Conservation (phyloP, 768 basidiomycete species). For the Rhizopogon sp. region DNA sequence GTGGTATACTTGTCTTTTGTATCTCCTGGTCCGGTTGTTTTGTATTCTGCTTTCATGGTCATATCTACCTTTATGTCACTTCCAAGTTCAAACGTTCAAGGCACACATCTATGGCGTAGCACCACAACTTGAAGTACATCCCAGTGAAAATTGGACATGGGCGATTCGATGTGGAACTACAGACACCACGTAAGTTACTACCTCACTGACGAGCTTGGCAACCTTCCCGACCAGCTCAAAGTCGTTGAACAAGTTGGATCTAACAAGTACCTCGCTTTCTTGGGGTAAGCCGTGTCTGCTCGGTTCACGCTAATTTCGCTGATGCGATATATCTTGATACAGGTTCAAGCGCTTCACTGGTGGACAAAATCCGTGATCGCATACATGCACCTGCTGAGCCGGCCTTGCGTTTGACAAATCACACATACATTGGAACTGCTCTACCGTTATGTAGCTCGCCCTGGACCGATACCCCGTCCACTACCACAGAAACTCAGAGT, state of each 20-base stretch:
- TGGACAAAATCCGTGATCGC: not conserved
- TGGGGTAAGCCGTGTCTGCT: conserved; percentile 40
- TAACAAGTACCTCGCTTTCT: conserved; percentile 65
- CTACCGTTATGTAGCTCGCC: not conserved
- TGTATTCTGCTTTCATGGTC: not conserved
- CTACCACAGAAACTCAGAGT: conserved; percentile 20
- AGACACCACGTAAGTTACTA: conserved; percentile 95
- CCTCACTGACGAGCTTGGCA: conserved; percentile 88
- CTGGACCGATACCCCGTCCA: conserved; percentile 19
- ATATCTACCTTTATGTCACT: not conserved
- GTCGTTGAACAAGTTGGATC: conserved; percentile 56
- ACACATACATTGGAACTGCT: not conserved
- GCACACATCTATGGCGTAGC: too few species aligned
- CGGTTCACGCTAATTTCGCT: not conserved
- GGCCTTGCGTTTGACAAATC: conserved; percentile 1
- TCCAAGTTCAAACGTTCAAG: too few species aligned
- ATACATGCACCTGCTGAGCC: not conserved
- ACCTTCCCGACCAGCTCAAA: conserved; percentile 57
- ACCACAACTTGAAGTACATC: too few species aligned
- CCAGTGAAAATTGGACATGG: too few species aligned
- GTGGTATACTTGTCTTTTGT: not conserved
- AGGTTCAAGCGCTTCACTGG: conserved; percentile 74
- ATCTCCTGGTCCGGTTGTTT: not conserved
- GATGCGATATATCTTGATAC: conserved; percentile 4
- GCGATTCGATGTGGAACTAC: too few species aligned